phyloP scores from a whole-genome alignment of 176 grass and related monocot genomes.

The Oryza coarctata region DNA sequence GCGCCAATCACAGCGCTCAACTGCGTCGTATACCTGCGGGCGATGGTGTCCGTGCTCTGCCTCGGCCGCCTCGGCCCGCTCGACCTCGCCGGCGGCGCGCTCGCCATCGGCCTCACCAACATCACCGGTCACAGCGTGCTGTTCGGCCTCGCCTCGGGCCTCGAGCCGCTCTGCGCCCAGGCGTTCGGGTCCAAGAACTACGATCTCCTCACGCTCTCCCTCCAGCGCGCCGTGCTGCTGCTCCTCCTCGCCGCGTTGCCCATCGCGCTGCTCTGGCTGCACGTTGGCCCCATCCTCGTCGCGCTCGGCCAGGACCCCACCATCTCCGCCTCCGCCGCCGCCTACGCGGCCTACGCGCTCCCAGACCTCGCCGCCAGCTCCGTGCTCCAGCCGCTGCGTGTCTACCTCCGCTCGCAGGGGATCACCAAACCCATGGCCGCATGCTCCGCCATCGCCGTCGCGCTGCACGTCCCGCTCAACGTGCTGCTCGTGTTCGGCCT shows the following conservation, averaged over 20 bases:
- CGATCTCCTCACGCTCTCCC: slow-evolving; percentile 74
- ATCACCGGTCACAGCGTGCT: slow-evolving; percentile 95
- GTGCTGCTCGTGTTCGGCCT: slow-evolving; percentile 67
- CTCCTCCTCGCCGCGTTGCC: slow-evolving; percentile 65
- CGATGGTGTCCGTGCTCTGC: slow-evolving; percentile 93
- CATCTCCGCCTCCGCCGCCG: slow-evolving; percentile 73
- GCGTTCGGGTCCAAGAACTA: slow-evolving; percentile 85
- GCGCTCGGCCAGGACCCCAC: slow-evolving; percentile 79
- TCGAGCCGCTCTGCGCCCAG: slow-evolving; percentile 86
- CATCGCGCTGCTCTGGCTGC: slow-evolving; percentile 86
- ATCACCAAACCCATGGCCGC: slow-evolving; percentile 88
- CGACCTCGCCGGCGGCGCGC: slow-evolving; percentile 87
- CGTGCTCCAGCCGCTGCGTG: slow-evolving; percentile 86
- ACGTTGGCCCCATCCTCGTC: slow-evolving; percentile 77
- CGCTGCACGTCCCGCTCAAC: slow-evolving; percentile 87
- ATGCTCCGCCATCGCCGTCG: slow-evolving; percentile 79
- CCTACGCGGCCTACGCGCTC: slow-evolving; percentile 69
- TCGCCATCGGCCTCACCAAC: slow-evolving; percentile 95
- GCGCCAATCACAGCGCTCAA: slow-evolving; percentile 87
- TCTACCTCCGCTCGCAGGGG: slow-evolving; percentile 93
- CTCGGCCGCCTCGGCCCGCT: slow-evolving; percentile 81
- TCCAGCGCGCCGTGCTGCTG: slow-evolving; percentile 78
- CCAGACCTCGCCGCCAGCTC: slow-evolving; percentile 73
- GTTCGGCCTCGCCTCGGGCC: slow-evolving; percentile 83
- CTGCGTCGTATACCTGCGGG: slow-evolving; percentile 85